phyloP scores from a whole-genome alignment of 108 stramenopile genomes.

The Cyclotella kingstonii region DNA sequence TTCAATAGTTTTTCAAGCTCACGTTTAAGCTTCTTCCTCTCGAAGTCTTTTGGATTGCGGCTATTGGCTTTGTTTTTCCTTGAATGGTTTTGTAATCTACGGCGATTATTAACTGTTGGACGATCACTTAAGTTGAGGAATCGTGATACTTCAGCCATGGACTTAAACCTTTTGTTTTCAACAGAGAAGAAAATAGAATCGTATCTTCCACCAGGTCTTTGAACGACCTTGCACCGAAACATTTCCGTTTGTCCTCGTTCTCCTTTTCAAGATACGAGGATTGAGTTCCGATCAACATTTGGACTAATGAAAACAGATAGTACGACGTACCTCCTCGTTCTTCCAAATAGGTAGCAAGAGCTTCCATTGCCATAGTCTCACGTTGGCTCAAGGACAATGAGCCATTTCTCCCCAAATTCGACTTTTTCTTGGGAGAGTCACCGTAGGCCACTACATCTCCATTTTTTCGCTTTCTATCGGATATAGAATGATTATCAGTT shows the following conservation, averaged over 20 bases:
- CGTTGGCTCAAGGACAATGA: constrained; percentile 56
- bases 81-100: constrained; percentile 24
- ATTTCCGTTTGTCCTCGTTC: constrained; percentile 31
- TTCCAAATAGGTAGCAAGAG: constrained; percentile 55
- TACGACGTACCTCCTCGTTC: constrained; percentile 56
- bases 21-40: constrained; percentile 68
- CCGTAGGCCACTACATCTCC: constrained; percentile 12
- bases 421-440: constrained; percentile 36
- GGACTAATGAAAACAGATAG: neutral
- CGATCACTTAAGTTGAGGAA: constrained; percentile 57
- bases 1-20: constrained; percentile 76
- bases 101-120: constrained; percentile 32
- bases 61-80: neutral
- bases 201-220: constrained; percentile 61
- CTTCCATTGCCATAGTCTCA: constrained; percentile 70
- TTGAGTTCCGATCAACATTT: neutral
- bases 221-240: constrained; percentile 40
- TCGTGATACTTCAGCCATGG: constrained; percentile 74
- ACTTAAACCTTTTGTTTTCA: constrained; percentile 66
- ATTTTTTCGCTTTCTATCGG: constrained; percentile 46
- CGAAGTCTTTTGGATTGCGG: constrained; percentile 47
- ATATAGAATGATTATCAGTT: constrained; percentile 24
- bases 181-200: constrained; percentile 69
- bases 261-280: too few relatives aligned
- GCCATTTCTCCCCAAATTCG: constrained; percentile 29